Evolutionary conservation across 2,329 filamentous ascomycete species (phyloP), one percentile per base, ranked within the genome.

Genomic region (Phoma sp.): DNA sequence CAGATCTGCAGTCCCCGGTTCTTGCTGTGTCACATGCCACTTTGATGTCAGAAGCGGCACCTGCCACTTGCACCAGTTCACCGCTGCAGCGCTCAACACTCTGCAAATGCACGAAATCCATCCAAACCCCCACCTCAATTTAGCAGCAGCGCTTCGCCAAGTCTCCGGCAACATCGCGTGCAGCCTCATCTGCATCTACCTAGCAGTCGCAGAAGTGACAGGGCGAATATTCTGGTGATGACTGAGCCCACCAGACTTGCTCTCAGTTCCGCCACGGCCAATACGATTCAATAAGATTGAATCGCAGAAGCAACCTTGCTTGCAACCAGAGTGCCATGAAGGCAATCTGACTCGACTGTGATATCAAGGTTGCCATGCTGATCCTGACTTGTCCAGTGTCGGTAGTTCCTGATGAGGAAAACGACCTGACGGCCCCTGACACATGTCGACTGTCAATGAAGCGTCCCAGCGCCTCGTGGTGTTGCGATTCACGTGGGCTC

Each of bases 401-500:
- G 43, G 25, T 17, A 6, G 12, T 41, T 29, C 37, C 40, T 36
- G 46, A 55, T 21, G 36, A 19, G 39, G 31, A 37, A 6, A 43
- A 25, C 43, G 38, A 51, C 36, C n/a, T 43, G 37, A 27, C 29
- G 22, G 36, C 35, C 22, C 38, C 52, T 55, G 52, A 50, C 40
- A 37, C 49, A 45, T 50, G 52, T 40, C 31, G 12, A 46, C 12
- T 41, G 24, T 50, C 19, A 40, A 41, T n/a, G 40, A 44, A 41
- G 48, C 57, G 61, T 57, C 53, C 57, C 57, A 43, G 41, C 51
- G 37, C 40, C 40, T 56, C 35, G 38, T 60, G 49, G 49, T 45
- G 46, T 51, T 43, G 52, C 56, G 44, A 51, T 58, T 52, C 63
- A 66, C 62, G 63, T 66, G 62, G 41, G 38, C 43, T 36, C 37